Evolutionary conservation across 2,329 filamentous ascomycete genomes (phyloP).

Genomic region (Epichloe festucae): DNA sequence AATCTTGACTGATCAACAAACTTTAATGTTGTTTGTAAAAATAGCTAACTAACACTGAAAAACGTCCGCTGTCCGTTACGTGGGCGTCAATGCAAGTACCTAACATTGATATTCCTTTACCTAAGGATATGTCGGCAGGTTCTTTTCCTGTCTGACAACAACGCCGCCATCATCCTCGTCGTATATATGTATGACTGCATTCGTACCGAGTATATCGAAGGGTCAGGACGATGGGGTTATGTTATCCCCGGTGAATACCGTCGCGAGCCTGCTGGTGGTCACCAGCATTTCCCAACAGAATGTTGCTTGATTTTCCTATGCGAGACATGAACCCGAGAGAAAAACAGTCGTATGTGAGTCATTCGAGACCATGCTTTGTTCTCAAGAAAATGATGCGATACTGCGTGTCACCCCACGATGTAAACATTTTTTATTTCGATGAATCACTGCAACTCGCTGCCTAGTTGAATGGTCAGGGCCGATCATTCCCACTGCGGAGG

Average conservation of each 20-base stretch:
- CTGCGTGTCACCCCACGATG: background rate
- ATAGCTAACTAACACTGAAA: background rate
- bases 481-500: background rate
- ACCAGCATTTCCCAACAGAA: background rate
- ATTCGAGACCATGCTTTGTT: background rate
- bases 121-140: background rate
- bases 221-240: background rate
- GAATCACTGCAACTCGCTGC: background rate
- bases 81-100: background rate
- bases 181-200: no score
- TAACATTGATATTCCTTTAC: background rate
- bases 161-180: background rate
- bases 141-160: background rate
- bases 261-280: background rate
- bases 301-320: background rate
- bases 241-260: no score
- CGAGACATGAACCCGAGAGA: background rate
- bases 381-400: background rate
- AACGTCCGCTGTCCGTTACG: background rate
- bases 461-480: background rate
- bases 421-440: background rate
- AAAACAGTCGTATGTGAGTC: background rate
- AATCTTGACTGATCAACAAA: background rate
- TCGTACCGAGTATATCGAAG: background rate
- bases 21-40: background rate